Percentiles rank a stretch among this genome's conserved stretches.
Evolutionary conservation across 1,284 basidiomycete species (phyloP).

Genomic region (Lentinula novae-zelandiae): DNA sequence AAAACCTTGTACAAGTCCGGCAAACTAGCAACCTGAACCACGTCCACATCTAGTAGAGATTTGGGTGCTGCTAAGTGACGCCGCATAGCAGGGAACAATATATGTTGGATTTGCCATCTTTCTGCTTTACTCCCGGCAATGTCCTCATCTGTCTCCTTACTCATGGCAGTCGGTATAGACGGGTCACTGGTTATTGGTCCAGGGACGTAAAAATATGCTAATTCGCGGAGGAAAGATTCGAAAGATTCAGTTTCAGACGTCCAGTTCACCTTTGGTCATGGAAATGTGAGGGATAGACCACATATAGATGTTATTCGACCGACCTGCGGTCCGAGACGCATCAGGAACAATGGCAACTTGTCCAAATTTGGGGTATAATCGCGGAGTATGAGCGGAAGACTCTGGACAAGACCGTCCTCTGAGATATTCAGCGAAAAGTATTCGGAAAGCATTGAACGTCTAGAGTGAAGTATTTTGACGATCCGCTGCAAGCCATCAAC

Average conservation of each 20-base stretch:
- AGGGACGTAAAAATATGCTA: constrained; percentile 89
- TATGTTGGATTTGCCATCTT: constrained; percentile 84
- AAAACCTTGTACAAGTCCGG: constrained; percentile 91
- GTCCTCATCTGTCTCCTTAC: constrained; percentile 23
- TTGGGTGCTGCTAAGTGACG: constrained; percentile 72
- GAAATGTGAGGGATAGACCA: neutral
- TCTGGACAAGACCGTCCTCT: constrained; percentile 61
- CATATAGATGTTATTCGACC: constrained; percentile 13
- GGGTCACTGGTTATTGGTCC: constrained; percentile 34
- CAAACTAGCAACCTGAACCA: constrained; percentile 83
- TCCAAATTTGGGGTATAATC: constrained; percentile 87
- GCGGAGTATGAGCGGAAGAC: constrained; percentile 78
- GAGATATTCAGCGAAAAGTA: constrained; percentile 85
- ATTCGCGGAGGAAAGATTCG: constrained; percentile 78
- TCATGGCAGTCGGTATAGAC: constrained; percentile 9
- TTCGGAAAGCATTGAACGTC: constrained; percentile 86
- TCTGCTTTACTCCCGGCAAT: constrained; percentile 49
- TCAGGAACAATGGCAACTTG: constrained; percentile 80
- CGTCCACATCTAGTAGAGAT: constrained; percentile 66
- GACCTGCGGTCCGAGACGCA: constrained; percentile 84
- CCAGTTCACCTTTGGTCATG: constrained; percentile 78
- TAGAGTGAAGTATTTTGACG: constrained; percentile 47
- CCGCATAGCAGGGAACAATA: constrained; percentile 81
- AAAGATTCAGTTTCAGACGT: constrained; percentile 84
- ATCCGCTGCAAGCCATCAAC: constrained; percentile 46